A percentile compares a stretch with the other conserved stretches of the same genome.
phyloP scores from a whole-genome alignment of 306 rosid species.

The Lathyrus aphaca region DNA sequence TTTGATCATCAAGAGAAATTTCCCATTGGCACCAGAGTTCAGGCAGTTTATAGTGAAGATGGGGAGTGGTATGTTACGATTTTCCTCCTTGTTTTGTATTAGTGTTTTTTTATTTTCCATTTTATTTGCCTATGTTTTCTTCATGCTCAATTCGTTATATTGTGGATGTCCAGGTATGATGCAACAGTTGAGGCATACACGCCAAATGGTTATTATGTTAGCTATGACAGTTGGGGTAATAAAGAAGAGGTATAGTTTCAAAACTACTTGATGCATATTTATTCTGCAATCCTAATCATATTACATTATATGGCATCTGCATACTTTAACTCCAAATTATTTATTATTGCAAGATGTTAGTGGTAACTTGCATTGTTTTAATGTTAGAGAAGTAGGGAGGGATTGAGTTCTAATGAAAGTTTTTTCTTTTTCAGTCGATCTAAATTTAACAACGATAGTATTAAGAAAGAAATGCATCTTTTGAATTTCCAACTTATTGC shows the following conservation, averaged over 20 bases:
- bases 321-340: slow-evolving; percentile 11
- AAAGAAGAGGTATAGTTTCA: slow-evolving; percentile 82
- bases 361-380: slow-evolving; percentile 14
- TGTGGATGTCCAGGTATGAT: slow-evolving; percentile 71
- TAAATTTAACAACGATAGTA: background rate
- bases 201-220: slow-evolving; percentile 76
- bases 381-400: background rate
- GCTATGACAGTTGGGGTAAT: slow-evolving; percentile 88
- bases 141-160: slow-evolving; percentile 48
- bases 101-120: slow-evolving; percentile 12
- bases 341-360: slow-evolving; percentile 12
- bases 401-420: background rate
- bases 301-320: slow-evolving; percentile 14
- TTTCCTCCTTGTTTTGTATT: slow-evolving; percentile 6
- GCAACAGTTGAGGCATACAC: slow-evolving; percentile 80
- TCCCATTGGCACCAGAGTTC: slow-evolving; percentile 78
- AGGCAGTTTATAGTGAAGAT: slow-evolving; percentile 96
- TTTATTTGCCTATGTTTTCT: slow-evolving; percentile 35
- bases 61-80: slow-evolving; percentile 88
- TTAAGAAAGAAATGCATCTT: background rate
- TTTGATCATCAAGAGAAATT: slow-evolving; percentile 61
- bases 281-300: slow-evolving; percentile 10
- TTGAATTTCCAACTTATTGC: background rate
- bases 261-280: slow-evolving; percentile 19
- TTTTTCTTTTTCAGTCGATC: background rate